Base-by-base conservation (phyloP, 495 filamentous ascomycete genomes). In the Echria macrotheca region DNA sequence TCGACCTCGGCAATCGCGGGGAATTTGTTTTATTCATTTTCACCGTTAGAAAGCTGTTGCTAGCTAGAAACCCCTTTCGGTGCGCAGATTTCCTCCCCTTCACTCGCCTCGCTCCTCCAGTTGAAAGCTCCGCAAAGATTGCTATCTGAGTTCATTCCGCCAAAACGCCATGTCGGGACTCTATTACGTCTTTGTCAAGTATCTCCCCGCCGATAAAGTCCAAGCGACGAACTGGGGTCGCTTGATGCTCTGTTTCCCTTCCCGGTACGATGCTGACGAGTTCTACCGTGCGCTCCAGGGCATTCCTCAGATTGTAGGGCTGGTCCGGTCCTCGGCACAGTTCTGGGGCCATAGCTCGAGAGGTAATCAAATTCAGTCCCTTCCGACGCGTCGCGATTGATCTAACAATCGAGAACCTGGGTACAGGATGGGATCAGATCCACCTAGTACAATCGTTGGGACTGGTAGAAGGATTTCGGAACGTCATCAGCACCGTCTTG, bases 311-410 rank as follows among this genome's bases (percentile, higher is more conserved):
- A 23, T 41, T 22, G 3, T 22, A 15, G 38, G 22, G 14, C 38
- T 41, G 14, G 17, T 19, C 38, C 38, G 38, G 11, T 15, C 17
- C 38, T 41, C 38, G 3, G 18, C 38, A 5, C 38, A 41, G 17
- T 41, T 41, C 38, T 41, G 38, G 38, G 4, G 38, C 38, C 38
- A 41, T 22, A 21, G n/a, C 22, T n/a, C n/a, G n/a, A n/a, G n/a
- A n/a, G n/a, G n/a, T n/a, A n/a, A n/a, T n/a, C n/a, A n/a, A n/a
- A n/a, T n/a, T n/a, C n/a, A n/a, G n/a, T n/a, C n/a, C n/a, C n/a
- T n/a, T n/a, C n/a, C n/a, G n/a, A n/a, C n/a, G n/a, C n/a, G n/a
- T n/a, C n/a, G n/a, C n/a, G n/a, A n/a, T n/a, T n/a, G n/a, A n/a
- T n/a, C n/a, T n/a, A n/a, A n/a, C n/a, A n/a, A n/a, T n/a, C n/a